phyloP scores from a whole-genome alignment of 2,329 filamentous ascomycete species.

The Saccharata proteae region DNA sequence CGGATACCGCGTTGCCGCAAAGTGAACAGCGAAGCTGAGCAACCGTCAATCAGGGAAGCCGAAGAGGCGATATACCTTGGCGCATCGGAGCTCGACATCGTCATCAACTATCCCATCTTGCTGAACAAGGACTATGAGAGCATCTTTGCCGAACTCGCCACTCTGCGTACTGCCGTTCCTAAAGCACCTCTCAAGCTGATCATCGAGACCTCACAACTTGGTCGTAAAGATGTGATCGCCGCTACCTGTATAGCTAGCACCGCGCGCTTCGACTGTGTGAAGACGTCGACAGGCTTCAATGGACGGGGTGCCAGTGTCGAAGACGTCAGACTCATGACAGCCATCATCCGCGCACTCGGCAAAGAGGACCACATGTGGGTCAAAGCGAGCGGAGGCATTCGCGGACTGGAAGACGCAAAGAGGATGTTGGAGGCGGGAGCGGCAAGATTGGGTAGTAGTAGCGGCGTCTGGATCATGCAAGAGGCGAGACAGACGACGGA shows the following conservation, averaged over 20 bases:
- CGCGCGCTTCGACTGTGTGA: constrained; percentile 46
- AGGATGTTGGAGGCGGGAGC: constrained; percentile 46
- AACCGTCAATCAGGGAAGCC: constrained; percentile 29
- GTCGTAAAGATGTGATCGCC: constrained; percentile 38
- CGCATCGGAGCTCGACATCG: constrained; percentile 46
- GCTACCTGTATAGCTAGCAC: constrained; percentile 39
- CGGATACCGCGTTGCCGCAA: neutral
- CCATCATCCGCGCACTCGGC: constrained; percentile 32
- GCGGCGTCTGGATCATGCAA: constrained; percentile 43
- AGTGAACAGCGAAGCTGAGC: too few relatives aligned
- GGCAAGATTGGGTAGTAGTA: constrained; percentile 43
- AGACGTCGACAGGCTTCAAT: constrained; percentile 49
- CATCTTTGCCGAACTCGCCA: constrained; percentile 41
- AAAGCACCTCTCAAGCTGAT: too few relatives aligned
- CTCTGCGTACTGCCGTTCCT: constrained; percentile 38
- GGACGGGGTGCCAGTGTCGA: constrained; percentile 41
- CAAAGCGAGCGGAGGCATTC: constrained; percentile 47
- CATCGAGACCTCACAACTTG: too few relatives aligned
- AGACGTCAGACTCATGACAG: constrained; percentile 43
- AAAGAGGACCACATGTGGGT: constrained; percentile 33
- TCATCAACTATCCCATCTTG: constrained; percentile 39
- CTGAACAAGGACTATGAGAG: constrained; percentile 24
- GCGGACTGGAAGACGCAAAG: constrained; percentile 33
- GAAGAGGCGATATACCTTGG: constrained; percentile 36
- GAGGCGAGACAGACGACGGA: constrained; percentile 22